These are phyloP conservation scores for Saccharomycopsis crataegensis DNA, from an alignment of 1,139 yeast genomes.

Conservation along the genomic window DNA sequence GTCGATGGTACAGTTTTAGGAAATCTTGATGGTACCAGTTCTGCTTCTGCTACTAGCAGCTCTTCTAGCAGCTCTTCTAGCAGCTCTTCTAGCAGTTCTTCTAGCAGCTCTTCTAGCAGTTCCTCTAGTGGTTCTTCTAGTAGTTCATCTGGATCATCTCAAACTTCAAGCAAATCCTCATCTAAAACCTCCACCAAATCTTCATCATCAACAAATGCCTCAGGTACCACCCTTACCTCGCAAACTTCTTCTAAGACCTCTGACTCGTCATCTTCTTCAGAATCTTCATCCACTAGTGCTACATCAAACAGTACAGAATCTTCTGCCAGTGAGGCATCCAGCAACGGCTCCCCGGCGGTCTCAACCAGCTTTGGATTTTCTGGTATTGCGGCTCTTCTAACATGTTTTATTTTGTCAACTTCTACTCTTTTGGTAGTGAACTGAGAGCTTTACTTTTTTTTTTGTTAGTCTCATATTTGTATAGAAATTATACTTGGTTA, in stretches of 20 bases:
- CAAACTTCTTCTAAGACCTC: constrained; percentile 24
- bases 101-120: constrained; percentile 20
- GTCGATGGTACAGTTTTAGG: constrained; percentile 59
- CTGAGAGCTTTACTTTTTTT: too few species aligned
- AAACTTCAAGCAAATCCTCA: constrained; percentile 17
- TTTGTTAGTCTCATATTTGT: too few species aligned
- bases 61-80: constrained; percentile 14
- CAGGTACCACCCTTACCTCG: background rate
- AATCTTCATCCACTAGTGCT: background rate
- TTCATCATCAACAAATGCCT: background rate
- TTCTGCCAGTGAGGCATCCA: too few species aligned
- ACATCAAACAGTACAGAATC: too few species aligned
- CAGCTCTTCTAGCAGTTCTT: constrained; percentile 21
- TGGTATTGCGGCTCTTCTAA: too few species aligned
- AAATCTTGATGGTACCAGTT: constrained; percentile 32
- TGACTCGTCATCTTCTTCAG: background rate
- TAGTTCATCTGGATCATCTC: constrained; percentile 18
- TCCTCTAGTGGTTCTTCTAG: constrained; percentile 15
- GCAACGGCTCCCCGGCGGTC: too few species aligned
- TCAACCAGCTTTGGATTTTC: too few species aligned
- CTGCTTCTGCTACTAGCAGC: constrained; percentile 24
- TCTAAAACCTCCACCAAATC: constrained; percentile 11
- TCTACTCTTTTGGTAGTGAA: too few species aligned
- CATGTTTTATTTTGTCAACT: too few species aligned
- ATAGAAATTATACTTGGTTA: too few species aligned